phyloP scores from a whole-genome alignment of 805 yeast species.

The Maudiozyma barnettii region DNA sequence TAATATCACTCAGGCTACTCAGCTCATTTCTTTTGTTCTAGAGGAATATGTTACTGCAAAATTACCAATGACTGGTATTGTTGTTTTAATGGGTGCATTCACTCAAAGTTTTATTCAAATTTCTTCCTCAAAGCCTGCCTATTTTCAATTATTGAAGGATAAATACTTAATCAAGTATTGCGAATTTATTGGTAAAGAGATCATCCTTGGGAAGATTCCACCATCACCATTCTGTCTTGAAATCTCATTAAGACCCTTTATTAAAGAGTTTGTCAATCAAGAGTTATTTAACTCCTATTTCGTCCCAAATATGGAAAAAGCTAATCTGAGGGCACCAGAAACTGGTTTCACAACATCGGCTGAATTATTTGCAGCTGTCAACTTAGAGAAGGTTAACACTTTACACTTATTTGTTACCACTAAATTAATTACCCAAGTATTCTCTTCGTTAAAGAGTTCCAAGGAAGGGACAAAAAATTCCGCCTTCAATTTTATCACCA shows the following conservation, averaged over 20 bases:
- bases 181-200: conserved; percentile 31
- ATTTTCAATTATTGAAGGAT: conserved; percentile 15
- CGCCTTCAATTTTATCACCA: conserved; percentile 32
- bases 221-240: conserved; percentile 36
- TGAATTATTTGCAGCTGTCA: conserved; percentile 31
- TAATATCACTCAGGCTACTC: conserved; percentile 8
- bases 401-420: conserved; percentile 33
- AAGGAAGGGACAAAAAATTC: conserved; percentile 54
- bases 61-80: conserved; percentile 28
- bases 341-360: conserved; percentile 50
- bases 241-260: conserved; percentile 35
- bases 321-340: conserved; percentile 73
- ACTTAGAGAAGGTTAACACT: conserved; percentile 33
- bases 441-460: conserved; percentile 55
- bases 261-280: conserved; percentile 35
- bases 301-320: conserved; percentile 60
- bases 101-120: conserved; percentile 24
- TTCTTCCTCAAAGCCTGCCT: conserved; percentile 15
- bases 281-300: conserved; percentile 33
- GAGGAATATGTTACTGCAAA: conserved; percentile 14
- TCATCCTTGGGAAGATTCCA: conserved; percentile 38
- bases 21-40: conserved; percentile 7
- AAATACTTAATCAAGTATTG: conserved; percentile 13
- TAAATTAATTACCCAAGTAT: conserved; percentile 42
- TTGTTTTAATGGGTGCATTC: conserved; percentile 31